Evolutionary conservation across 768 basidiomycete genomes (phyloP), one percentile per base, ranked within the genome.

Genomic region (Lentinula edodes): DNA sequence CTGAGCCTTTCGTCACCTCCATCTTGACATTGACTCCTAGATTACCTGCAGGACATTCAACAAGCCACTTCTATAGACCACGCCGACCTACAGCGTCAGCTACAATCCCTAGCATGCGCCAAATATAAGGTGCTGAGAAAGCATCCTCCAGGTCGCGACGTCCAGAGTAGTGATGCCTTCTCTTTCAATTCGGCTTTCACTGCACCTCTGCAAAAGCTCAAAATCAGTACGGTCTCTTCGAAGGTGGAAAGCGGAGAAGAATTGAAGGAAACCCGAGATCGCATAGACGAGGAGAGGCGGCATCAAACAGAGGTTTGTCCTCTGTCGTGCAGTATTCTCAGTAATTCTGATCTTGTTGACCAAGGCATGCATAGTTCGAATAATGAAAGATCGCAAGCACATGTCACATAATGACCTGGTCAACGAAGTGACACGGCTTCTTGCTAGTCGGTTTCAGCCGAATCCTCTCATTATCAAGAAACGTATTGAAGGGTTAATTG

Each of bases 301-400:
- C 87, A 94, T 73, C 88, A 95, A 73, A 90, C 87, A 50, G 96
- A 98, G 78, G 96, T 93, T 63, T 58, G 84, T 13, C 45, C 13
- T 20, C 51, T 34, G 35, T 12, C 52, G 0, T 41, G 4, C 45
- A 38, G 52, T 16, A 20, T 62, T 41, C 53, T 54, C 46, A 16
- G 7, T 67, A 60, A 65, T n/a, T 15, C 46, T 43, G 3, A 13
- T 46, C 12, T 45, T 20, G 7, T 35, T 38, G 20, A 54, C 50
- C n/a, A 52, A 99, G 95, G 97, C 97, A 1, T 98, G 93, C 69
- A 90, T 98, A 64, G 97, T 99, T 28, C 88, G 97, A 36, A 87
- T 98, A 34, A 98, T 99, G 96, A 98, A 98, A 75, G 89, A 93
- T 70, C 79, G 95, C 60, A 98, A 98, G 71, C 83, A 84, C 58